These are phyloP conservation scores for Limnanthes douglasii DNA, from an alignment of 345 rosid genomes.

Conservation along the genomic window DNA sequence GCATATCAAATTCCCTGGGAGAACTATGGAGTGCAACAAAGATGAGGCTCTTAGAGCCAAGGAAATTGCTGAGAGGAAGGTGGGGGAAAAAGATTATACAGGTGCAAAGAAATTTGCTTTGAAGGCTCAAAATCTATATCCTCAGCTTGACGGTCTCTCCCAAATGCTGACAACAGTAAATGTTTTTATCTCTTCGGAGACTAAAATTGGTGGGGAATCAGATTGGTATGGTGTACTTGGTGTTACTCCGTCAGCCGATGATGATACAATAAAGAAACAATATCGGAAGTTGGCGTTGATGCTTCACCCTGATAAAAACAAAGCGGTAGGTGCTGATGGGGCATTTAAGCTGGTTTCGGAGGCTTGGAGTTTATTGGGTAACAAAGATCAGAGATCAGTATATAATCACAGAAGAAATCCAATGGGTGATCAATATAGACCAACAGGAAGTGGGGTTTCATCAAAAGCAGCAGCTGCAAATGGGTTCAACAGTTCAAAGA, in stretches of 20 bases:
- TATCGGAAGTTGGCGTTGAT: constrained; percentile 49
- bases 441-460: constrained; percentile 16
- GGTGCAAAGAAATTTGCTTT: constrained; percentile 62
- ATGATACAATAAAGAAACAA: constrained; percentile 48
- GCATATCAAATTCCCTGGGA: no score
- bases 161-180: constrained; percentile 49
- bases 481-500: constrained; percentile 25
- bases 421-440: constrained; percentile 15
- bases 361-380: constrained; percentile 71
- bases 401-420: constrained; percentile 47
- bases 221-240: constrained; percentile 83
- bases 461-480: constrained; percentile 23
- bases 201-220: constrained; percentile 37
- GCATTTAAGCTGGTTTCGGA: constrained; percentile 66
- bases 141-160: constrained; percentile 50
- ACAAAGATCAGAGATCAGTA: constrained; percentile 41
- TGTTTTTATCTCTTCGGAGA: constrained; percentile 55
- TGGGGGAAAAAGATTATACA: constrained; percentile 42
- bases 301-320: constrained; percentile 92
- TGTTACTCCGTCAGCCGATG: constrained; percentile 41
- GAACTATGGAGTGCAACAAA: constrained; percentile 95
- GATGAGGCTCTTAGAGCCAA: constrained; percentile 84
- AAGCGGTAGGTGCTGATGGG: constrained; percentile 70
- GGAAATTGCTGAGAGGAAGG: constrained; percentile 77
- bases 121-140: constrained; percentile 71